Conservation (phyloP, 116 monocot genomes). For the Papilionanthe hybrid region DNA sequence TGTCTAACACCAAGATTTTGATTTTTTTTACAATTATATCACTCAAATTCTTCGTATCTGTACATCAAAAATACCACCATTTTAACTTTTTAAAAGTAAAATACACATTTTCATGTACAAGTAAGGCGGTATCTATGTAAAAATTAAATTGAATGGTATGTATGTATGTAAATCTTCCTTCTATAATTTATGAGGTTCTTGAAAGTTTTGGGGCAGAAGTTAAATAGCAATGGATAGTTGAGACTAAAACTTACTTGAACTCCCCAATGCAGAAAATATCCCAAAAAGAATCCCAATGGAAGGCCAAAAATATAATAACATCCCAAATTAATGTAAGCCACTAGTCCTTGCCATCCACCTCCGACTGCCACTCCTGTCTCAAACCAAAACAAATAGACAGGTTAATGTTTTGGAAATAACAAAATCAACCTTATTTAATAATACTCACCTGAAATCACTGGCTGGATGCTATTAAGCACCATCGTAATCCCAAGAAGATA, state of each 20-base stretch:
- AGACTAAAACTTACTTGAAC: neutral
- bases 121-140: no score
- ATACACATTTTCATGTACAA: no score
- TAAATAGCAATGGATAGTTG: neutral
- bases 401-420: neutral
- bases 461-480: slow-evolving; percentile 76
- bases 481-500: slow-evolving; percentile 64
- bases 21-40: no score
- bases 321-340: slow-evolving; percentile 77
- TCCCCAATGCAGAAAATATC: slow-evolving; percentile 39
- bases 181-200: neutral
- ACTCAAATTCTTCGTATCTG: no score
- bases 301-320: slow-evolving; percentile 73
- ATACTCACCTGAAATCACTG: slow-evolving; percentile 52
- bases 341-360: slow-evolving; percentile 79
- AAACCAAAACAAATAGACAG: no score
- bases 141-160: no score
- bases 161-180: no score
- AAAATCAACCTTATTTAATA: neutral
- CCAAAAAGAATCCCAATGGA: slow-evolving; percentile 55
- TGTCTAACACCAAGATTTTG: no score
- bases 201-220: neutral
- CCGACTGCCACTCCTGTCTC: slow-evolving; percentile 67
- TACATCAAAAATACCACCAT: no score
- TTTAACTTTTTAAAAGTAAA: no score